phyloP scores from a whole-genome alignment of 2,329 filamentous ascomycete species.

The Trichoderma asperellum region DNA sequence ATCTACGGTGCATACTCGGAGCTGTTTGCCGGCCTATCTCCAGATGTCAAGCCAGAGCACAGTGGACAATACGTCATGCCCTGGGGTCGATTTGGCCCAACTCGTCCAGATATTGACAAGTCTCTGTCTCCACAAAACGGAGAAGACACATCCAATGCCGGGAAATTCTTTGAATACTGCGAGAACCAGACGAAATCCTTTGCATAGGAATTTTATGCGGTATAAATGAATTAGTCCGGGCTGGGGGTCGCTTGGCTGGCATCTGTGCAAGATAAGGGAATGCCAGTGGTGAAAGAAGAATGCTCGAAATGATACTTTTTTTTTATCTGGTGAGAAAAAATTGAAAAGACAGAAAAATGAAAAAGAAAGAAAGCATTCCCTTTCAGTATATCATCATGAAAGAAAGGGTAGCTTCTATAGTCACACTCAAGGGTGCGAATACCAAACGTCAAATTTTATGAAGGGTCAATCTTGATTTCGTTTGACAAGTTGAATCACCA shows the following conservation, averaged over 20 bases:
- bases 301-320: not conserved
- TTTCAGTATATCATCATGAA: not conserved
- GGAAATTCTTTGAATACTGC: slow-evolving; percentile 25
- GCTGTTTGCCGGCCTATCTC: slow-evolving; percentile 51
- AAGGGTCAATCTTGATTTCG: not conserved
- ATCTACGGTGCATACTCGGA: slow-evolving; percentile 53
- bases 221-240: not conserved
- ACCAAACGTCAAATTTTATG: no score
- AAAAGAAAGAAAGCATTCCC: not conserved
- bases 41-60: slow-evolving; percentile 45
- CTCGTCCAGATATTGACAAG: slow-evolving; percentile 18
- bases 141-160: not conserved
- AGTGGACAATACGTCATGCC: slow-evolving; percentile 25
- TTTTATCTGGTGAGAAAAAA: no score
- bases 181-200: slow-evolving; percentile 16
- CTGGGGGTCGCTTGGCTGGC: not conserved
- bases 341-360: not conserved
- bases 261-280: not conserved
- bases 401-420: no score
- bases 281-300: not conserved
- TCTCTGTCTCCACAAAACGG: not conserved
- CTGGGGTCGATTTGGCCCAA: slow-evolving; percentile 24
- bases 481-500: not conserved
- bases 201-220: not conserved
- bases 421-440: not conserved